A percentile compares a stretch with the other conserved stretches of the same genome.
Conservation (phyloP, 176 grass and related monocot species). For the Zizania latifolia region DNA sequence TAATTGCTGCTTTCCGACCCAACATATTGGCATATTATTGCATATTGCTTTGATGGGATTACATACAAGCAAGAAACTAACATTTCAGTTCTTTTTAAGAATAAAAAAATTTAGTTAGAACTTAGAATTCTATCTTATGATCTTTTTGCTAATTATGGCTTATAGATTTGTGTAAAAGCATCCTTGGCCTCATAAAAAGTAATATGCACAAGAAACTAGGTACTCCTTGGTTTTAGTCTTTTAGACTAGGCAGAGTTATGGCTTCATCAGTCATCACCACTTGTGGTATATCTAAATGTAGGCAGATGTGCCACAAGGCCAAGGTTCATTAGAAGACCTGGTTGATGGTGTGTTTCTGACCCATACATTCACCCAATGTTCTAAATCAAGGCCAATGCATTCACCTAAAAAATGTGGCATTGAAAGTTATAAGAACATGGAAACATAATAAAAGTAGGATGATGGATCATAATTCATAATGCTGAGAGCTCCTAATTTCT, state of each 20-base stretch:
- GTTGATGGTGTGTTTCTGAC: background rate
- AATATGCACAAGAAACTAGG: no score
- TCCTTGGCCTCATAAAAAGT: background rate
- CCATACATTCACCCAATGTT: background rate
- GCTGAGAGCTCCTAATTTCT: background rate
- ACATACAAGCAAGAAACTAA: no score
- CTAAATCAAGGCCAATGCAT: background rate
- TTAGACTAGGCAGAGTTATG: no score
- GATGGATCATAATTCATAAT: background rate
- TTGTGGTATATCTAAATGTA: background rate
- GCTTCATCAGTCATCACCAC: no score
- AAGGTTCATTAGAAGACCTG: background rate
- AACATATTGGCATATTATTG: background rate
- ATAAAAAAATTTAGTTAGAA: background rate
- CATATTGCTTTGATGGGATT: background rate
- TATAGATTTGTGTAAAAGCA: background rate
- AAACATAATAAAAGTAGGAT: background rate
- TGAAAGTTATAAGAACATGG: no score
- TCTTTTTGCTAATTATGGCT: no score
- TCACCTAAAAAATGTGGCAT: no score
- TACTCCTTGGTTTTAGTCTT: background rate
- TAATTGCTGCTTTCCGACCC: background rate
- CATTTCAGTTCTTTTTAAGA: no score
- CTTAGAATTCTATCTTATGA: background rate
- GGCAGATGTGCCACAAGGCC: background rate